These are phyloP conservation scores for Geosmithia morbida DNA, from an alignment of 2,329 filamentous ascomycete genomes.

Conservation along the genomic window DNA sequence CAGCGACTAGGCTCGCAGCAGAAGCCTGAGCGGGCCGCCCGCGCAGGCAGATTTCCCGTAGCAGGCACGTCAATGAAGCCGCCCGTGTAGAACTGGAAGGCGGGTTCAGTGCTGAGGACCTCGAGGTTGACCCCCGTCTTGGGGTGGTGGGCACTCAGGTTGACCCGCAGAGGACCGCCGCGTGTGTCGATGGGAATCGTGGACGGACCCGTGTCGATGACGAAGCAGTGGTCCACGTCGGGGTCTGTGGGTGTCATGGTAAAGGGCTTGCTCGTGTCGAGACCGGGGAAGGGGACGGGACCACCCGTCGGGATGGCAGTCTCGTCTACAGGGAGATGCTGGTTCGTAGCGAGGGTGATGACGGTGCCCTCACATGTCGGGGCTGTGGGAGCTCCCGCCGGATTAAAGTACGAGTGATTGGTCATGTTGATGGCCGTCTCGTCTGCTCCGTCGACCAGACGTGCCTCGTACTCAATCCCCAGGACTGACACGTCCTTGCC, in stretches of 20 bases:
- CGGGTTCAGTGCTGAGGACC: slow-evolving; percentile 81
- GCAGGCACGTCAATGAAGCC: slow-evolving; percentile 67
- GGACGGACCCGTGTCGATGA: slow-evolving; percentile 50
- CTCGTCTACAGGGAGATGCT: slow-evolving; percentile 60
- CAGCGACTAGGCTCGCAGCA: slow-evolving; percentile 87
- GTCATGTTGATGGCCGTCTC: slow-evolving; percentile 90
- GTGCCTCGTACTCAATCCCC: slow-evolving; percentile 79
- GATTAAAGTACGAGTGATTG: slow-evolving; percentile 79
- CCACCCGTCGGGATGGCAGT: slow-evolving; percentile 59
- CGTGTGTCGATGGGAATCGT: slow-evolving; percentile 54
- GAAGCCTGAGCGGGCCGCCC: slow-evolving; percentile 60
- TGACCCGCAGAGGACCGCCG: slow-evolving; percentile 42
- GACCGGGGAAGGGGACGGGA: slow-evolving; percentile 48
- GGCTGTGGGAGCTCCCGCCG: slow-evolving; percentile 26
- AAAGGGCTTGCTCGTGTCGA: slow-evolving; percentile 55
- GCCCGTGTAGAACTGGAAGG: slow-evolving; percentile 95
- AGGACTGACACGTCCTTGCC: slow-evolving; percentile 56
- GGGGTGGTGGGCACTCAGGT: slow-evolving; percentile 62
- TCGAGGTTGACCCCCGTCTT: slow-evolving; percentile 67
- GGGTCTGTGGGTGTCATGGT: slow-evolving; percentile 56
- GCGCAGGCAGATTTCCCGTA: slow-evolving; percentile 44
- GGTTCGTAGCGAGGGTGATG: slow-evolving; percentile 51
- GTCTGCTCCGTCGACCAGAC: slow-evolving; percentile 63
- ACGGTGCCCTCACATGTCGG: slow-evolving; percentile 36
- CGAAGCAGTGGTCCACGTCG: slow-evolving; percentile 82